A percentile compares a stretch with the other conserved stretches of the same genome.
Evolutionary conservation across 495 filamentous ascomycete genomes (phyloP).

Genomic region (Aspergillus incahuasiensis): DNA sequence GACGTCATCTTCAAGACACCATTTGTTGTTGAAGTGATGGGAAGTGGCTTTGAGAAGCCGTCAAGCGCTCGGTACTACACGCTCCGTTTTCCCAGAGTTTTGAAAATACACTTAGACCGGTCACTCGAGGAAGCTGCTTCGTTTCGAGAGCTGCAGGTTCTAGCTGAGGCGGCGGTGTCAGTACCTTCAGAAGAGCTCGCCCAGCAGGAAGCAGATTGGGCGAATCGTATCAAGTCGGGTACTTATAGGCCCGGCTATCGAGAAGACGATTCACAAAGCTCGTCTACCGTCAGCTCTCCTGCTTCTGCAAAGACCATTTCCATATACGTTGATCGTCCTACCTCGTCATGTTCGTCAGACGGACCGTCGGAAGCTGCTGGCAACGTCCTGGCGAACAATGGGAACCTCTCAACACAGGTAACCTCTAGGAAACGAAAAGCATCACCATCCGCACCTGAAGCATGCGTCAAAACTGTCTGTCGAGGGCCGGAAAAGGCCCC

Average conservation of each 20-base stretch:
- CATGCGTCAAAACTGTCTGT: not conserved
- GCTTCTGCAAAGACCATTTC: constrained; percentile 3
- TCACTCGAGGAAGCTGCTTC: constrained; percentile 51
- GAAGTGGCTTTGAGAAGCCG: constrained; percentile 60
- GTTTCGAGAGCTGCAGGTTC: constrained; percentile 51
- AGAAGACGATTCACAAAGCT: constrained; percentile 23
- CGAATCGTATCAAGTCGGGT: constrained; percentile 46
- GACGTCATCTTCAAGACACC: constrained; percentile 54
- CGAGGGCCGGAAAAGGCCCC: not conserved
- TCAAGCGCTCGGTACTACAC: constrained; percentile 52
- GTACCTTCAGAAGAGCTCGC: constrained; percentile 36
- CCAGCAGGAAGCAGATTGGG: constrained; percentile 53
- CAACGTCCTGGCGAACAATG: constrained; percentile 22
- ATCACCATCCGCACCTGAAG: not conserved
- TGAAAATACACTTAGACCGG: constrained; percentile 58
- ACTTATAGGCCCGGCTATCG: constrained; percentile 32
- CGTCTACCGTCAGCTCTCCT: constrained; percentile 18
- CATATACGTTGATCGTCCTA: constrained; percentile 24
- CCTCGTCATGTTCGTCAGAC: not conserved
- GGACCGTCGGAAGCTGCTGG: not conserved
- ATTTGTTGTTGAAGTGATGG: constrained; percentile 61
- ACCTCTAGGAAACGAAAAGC: not conserved
- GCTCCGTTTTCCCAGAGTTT: constrained; percentile 60
- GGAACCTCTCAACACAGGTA: constrained; percentile 23
- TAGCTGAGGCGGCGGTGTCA: constrained; percentile 46